Conservation (phyloP, 2,329 filamentous ascomycete genomes). For the Verticillium klebahnii region DNA sequence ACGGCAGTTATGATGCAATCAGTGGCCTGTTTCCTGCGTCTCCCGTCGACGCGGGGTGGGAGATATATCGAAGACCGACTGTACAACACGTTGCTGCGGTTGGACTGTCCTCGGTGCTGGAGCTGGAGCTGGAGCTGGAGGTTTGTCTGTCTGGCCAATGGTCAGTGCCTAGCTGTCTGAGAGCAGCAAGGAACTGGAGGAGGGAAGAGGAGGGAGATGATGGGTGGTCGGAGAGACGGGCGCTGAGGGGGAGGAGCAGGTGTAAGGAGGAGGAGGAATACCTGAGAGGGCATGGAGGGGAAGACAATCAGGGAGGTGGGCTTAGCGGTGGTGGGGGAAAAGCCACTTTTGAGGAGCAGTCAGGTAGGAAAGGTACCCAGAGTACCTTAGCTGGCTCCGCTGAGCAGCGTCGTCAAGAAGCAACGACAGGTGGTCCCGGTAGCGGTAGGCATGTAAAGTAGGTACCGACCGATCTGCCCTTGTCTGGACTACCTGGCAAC, state of each 20-base stretch:
- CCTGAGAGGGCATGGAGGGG: not conserved
- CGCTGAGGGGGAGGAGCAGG: not conserved
- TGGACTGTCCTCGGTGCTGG: slow-evolving; percentile 1
- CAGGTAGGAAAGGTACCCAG: not conserved
- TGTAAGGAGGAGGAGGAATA: not conserved
- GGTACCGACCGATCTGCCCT: not conserved
- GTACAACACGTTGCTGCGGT: slow-evolving; percentile 9
- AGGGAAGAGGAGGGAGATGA: not conserved
- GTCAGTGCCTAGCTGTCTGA: not conserved
- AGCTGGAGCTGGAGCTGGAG: not conserved
- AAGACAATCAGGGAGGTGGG: not conserved
- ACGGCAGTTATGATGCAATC: not conserved
- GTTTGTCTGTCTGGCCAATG: not conserved
- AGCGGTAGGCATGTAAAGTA: not conserved
- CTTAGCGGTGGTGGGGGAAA: not conserved
- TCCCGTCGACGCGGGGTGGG: not conserved
- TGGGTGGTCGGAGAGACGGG: slow-evolving; percentile 1
- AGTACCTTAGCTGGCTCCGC: not conserved
- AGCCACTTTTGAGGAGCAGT: slow-evolving; percentile 7
- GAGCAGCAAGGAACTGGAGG: not conserved
- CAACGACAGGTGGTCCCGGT: not conserved
- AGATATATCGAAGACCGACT: not conserved
- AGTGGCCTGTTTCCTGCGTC: not conserved
- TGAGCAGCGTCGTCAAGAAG: not conserved
- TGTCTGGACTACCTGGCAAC: not conserved